Percentiles rank a stretch among this genome's conserved stretches.
These are phyloP conservation scores for Phytopythium boreale DNA, from an alignment of 352 stramenopile species.

Conservation along the genomic window DNA sequence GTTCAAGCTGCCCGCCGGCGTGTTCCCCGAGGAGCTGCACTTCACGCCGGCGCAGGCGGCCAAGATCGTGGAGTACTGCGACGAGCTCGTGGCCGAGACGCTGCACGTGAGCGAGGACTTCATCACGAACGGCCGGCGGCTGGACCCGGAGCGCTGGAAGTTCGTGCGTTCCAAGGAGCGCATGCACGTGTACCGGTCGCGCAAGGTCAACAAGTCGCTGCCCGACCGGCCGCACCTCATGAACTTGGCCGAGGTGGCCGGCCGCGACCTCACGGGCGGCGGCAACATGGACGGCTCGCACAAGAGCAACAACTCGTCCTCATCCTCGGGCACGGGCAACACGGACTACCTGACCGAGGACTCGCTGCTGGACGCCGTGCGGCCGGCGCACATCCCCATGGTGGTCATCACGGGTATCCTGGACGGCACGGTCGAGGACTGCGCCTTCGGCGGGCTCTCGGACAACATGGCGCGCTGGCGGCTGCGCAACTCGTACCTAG, in stretches of 20 bases:
- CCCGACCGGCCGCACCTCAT: slow-evolving; percentile 16
- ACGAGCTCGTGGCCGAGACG: slow-evolving; percentile 30
- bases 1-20: slow-evolving; percentile 21
- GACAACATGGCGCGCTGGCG: slow-evolving; percentile 25
- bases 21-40: slow-evolving; percentile 23
- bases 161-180: slow-evolving; percentile 29
- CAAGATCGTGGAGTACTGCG: slow-evolving; percentile 21
- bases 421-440: slow-evolving; percentile 30
- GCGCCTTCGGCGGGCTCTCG: slow-evolving; percentile 26
- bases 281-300: slow-evolving; percentile 12
- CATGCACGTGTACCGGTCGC: slow-evolving; percentile 30
- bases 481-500: slow-evolving; percentile 34
- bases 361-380: slow-evolving; percentile 20
- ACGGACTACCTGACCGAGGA: slow-evolving; percentile 33
- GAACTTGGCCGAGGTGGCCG: slow-evolving; percentile 17
- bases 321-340: slow-evolving; percentile 3
- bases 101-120: slow-evolving; percentile 26
- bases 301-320: slow-evolving; percentile 7
- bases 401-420: slow-evolving; percentile 29
- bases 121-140: slow-evolving; percentile 22
- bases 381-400: slow-evolving; percentile 20
- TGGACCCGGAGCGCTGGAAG: slow-evolving; percentile 29
- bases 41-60: slow-evolving; percentile 14
- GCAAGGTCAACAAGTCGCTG: slow-evolving; percentile 17
- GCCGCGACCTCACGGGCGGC: slow-evolving; percentile 12